These are phyloP conservation scores for Pythium vanterpoolii DNA, from an alignment of 352 stramenopile species.

Conservation along the genomic window DNA sequence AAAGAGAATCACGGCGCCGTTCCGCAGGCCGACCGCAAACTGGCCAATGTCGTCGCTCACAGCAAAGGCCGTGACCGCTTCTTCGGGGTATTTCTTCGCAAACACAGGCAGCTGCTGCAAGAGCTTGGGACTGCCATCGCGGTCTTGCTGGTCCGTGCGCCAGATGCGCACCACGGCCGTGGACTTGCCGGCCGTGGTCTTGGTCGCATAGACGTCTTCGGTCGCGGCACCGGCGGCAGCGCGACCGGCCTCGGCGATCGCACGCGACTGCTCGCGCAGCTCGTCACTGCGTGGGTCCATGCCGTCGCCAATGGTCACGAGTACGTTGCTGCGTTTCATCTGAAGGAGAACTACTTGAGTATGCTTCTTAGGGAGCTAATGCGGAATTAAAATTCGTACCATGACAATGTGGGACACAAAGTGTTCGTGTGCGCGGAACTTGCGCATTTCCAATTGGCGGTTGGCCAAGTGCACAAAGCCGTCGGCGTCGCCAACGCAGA, in stretches of 20 bases:
- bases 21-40: conserved; percentile 77
- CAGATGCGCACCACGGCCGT: conserved; percentile 82
- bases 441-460: conserved; percentile 73
- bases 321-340: conserved; percentile 87
- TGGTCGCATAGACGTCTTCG: conserved; percentile 57
- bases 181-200: conserved; percentile 51
- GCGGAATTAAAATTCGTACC: conserved; percentile 45
- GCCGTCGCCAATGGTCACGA: conserved; percentile 83
- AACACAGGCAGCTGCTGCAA: conserved; percentile 85
- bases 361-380: too few species aligned
- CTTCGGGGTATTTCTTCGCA: conserved; percentile 85
- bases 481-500: conserved; percentile 80
- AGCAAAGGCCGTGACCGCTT: conserved; percentile 83
- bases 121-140: conserved; percentile 83
- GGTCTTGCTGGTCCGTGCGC: conserved; percentile 86
- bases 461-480: conserved; percentile 84
- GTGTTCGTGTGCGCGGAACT: conserved; percentile 82
- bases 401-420: conserved; percentile 89
- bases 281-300: conserved; percentile 81
- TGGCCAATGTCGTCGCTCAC: conserved; percentile 82
- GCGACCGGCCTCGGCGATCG: conserved; percentile 69
- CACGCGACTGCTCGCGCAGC: conserved; percentile 72
- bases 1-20: conserved; percentile 83
- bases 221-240: conserved; percentile 25
- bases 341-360: conserved; percentile 25